Evolutionary conservation across 495 filamentous ascomycete species (phyloP).

Genomic region (Penicillium egyptiacum): DNA sequence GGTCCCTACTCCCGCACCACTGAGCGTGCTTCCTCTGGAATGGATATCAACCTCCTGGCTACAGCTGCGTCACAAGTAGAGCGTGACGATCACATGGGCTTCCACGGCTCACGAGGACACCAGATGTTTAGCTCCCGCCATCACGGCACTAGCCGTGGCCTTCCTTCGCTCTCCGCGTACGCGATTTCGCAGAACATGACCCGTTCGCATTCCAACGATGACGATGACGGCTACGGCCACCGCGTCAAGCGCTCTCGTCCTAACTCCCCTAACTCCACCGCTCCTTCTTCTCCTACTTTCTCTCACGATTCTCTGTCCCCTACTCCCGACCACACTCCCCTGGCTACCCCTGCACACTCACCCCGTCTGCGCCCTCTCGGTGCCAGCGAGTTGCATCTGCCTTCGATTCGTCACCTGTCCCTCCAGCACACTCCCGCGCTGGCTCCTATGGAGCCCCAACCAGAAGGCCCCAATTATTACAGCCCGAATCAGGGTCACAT

Average conservation of each 20-base stretch:
- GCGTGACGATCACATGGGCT: constrained; percentile 63
- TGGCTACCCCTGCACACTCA: constrained; percentile 94
- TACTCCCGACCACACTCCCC: constrained; percentile 93
- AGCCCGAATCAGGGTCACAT: constrained; percentile 51
- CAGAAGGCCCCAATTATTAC: constrained; percentile 58
- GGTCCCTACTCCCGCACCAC: constrained; percentile 63
- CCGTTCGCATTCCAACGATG: constrained; percentile 85
- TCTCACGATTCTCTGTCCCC: constrained; percentile 95
- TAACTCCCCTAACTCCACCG: constrained; percentile 90
- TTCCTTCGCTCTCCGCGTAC: constrained; percentile 80
- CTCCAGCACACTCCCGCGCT: constrained; percentile 86
- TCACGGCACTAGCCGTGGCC: constrained; percentile 56
- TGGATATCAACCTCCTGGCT: constrained; percentile 87
- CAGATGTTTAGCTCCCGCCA: constrained; percentile 59
- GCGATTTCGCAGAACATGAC: constrained; percentile 82
- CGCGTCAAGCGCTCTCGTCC: constrained; percentile 85
- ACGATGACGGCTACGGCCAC: constrained; percentile 71
- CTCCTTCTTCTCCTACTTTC: constrained; percentile 96
- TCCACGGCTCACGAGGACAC: constrained; percentile 41
- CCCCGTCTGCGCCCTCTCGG: constrained; percentile 81
- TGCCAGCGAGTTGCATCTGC: constrained; percentile 69
- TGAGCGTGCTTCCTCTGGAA: constrained; percentile 50
- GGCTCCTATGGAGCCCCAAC: constrained; percentile 84
- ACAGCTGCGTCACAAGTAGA: constrained; percentile 88
- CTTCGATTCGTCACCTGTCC: constrained; percentile 83